Conservation (phyloP, 371 early-diverging fungal species). For the Mucor ambiguus region DNA sequence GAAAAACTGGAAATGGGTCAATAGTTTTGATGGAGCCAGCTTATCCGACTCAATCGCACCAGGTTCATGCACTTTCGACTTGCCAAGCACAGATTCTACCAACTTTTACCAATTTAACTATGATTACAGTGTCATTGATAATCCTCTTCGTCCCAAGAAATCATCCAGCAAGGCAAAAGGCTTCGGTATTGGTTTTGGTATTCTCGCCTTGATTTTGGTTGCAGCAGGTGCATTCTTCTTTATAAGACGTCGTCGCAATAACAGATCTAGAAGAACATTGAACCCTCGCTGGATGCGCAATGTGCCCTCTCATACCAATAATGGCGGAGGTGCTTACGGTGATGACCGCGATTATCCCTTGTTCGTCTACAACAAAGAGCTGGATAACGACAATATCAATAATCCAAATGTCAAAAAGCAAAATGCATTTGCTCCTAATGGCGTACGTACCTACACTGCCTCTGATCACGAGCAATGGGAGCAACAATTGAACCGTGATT, state of each 20-base stretch:
- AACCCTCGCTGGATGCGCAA: constrained; percentile 47
- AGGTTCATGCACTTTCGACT: constrained; percentile 25
- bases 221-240: constrained; percentile 20
- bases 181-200: constrained; percentile 35
- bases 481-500: constrained; percentile 26
- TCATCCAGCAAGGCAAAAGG: constrained; percentile 25
- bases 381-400: constrained; percentile 22
- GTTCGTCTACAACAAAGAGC: constrained; percentile 41
- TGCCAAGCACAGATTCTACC: constrained; percentile 21
- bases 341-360: constrained; percentile 37
- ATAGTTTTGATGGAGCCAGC: background rate
- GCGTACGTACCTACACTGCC: constrained; percentile 40
- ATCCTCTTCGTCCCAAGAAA: constrained; percentile 9
- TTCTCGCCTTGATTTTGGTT: constrained; percentile 17
- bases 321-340: constrained; percentile 11
- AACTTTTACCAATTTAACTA: constrained; percentile 15
- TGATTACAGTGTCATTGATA: constrained; percentile 21
- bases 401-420: constrained; percentile 11
- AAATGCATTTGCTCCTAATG: constrained; percentile 15
- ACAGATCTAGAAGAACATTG: constrained; percentile 21
- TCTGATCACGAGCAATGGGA: constrained; percentile 51
- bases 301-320: constrained; percentile 2
- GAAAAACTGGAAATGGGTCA: constrained; percentile 44
- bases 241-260: constrained; percentile 17
- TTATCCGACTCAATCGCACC: background rate